Conservation (phyloP, 148 eudicot species). For the Simmondsia chinensis region DNA sequence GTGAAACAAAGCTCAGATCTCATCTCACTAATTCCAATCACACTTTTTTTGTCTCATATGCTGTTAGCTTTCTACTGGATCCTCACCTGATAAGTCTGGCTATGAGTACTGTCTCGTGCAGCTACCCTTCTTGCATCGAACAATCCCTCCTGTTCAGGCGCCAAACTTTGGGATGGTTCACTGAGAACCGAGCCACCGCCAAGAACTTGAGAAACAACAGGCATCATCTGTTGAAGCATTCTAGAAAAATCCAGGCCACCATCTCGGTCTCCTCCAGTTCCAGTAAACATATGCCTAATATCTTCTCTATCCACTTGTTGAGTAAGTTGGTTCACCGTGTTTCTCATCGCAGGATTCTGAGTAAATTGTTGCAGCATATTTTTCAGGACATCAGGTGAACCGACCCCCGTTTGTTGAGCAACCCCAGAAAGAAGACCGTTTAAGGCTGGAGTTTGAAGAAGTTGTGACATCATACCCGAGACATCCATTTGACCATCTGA, state of each 20-base stretch:
- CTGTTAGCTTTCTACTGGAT: no score
- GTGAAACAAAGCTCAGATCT: background rate
- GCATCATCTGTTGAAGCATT: conserved; percentile 99
- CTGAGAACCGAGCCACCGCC: conserved; percentile 39
- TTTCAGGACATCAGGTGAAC: conserved; percentile 72
- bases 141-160: conserved; percentile 17
- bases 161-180: conserved; percentile 12
- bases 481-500: conserved; percentile 38
- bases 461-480: conserved; percentile 61
- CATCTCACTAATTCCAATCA: background rate
- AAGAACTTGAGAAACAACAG: conserved; percentile 85
- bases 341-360: conserved; percentile 77
- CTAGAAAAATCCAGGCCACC: conserved; percentile 71
- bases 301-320: conserved; percentile 69
- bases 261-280: conserved; percentile 41
- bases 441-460: conserved; percentile 69
- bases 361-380: conserved; percentile 79
- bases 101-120: conserved; percentile 11
- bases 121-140: conserved; percentile 8
- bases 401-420: conserved; percentile 77
- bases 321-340: conserved; percentile 81
- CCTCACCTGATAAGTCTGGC: conserved; percentile 44
- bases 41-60: no score
- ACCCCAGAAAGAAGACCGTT: conserved; percentile 69
- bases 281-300: conserved; percentile 52